phyloP scores from a whole-genome alignment of 1,284 basidiomycete species.

The Pseudozyma tsukubaensis region DNA sequence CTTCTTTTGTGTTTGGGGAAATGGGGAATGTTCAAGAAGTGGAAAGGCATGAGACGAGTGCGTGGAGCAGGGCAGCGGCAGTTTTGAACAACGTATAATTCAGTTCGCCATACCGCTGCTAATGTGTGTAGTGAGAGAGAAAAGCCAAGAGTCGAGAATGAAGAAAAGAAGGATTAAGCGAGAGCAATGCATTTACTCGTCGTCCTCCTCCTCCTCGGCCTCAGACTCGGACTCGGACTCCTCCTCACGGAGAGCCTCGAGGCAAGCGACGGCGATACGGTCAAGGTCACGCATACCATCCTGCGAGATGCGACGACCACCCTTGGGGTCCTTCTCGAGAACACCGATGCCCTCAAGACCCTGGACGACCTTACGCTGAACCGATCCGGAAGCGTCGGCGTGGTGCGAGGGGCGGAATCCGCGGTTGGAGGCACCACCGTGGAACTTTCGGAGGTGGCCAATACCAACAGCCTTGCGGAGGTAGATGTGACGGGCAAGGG shows the following conservation, averaged over 20 bases:
- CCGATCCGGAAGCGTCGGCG: conserved; percentile 81
- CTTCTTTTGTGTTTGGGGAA: conserved; percentile 3
- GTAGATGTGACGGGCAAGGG: conserved; percentile 99
- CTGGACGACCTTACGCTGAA: conserved; percentile 79
- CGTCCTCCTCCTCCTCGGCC: conserved; percentile 72
- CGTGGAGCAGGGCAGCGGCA: neutral
- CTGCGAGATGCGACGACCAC: conserved; percentile 94
- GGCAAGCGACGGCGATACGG: conserved; percentile 96
- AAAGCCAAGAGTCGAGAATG: neutral
- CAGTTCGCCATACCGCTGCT: neutral
- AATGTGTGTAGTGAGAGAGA: neutral
- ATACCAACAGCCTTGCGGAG: conserved; percentile 98
- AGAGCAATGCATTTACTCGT: conserved; percentile 53
- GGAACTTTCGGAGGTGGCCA: conserved; percentile 94
- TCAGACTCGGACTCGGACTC: conserved; percentile 86
- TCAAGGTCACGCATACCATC: conserved; percentile 97
- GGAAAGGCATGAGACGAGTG: neutral
- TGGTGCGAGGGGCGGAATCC: conserved; percentile 94
- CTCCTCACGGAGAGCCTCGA: conserved; percentile 85
- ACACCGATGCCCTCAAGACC: conserved; percentile 99
- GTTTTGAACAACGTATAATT: neutral
- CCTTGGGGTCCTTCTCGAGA: conserved; percentile 89
- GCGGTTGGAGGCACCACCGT: conserved; percentile 90
- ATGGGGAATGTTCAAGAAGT: neutral
- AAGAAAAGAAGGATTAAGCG: neutral